Evolutionary conservation across 139 green algal species (phyloP).

Genomic region (Spirogloea muscicola): DNA sequence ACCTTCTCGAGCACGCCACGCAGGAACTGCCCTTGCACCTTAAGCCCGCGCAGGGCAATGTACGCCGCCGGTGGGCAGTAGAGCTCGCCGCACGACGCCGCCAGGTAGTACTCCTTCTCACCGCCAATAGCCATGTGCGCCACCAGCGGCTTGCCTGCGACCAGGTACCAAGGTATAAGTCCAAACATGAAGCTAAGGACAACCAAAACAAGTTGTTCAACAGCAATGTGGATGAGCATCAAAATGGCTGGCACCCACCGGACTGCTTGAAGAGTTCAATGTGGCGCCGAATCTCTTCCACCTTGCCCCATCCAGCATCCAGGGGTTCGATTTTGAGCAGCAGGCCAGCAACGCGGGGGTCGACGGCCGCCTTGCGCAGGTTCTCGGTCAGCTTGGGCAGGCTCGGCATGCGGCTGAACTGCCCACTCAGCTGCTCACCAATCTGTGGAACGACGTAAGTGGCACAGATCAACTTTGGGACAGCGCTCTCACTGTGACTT

Average conservation of each 20-base stretch:
- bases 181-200: neutral
- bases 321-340: conserved; percentile 80
- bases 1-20: conserved; percentile 85
- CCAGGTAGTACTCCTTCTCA: conserved; percentile 92
- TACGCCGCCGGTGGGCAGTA: conserved; percentile 75
- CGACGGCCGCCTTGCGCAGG: conserved; percentile 79
- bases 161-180: neutral
- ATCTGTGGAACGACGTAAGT: conserved; percentile 47
- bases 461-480: no score
- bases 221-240: neutral
- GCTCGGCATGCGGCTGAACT: conserved; percentile 51
- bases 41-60: conserved; percentile 75
- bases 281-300: conserved; percentile 73
- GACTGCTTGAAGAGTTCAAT: conserved; percentile 54
- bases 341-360: conserved; percentile 76
- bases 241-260: conserved; percentile 12
- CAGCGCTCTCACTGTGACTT: no score
- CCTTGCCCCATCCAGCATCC: conserved; percentile 60
- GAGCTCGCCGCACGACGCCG: conserved; percentile 73
- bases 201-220: neutral
- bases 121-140: conserved; percentile 77
- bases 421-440: conserved; percentile 37
- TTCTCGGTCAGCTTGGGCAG: conserved; percentile 66
- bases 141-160: conserved; percentile 79
- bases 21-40: conserved; percentile 59